Evolutionary conservation across 495 filamentous ascomycete genomes (phyloP).

Genomic region (Lasiosphaeriaceae sp.): DNA sequence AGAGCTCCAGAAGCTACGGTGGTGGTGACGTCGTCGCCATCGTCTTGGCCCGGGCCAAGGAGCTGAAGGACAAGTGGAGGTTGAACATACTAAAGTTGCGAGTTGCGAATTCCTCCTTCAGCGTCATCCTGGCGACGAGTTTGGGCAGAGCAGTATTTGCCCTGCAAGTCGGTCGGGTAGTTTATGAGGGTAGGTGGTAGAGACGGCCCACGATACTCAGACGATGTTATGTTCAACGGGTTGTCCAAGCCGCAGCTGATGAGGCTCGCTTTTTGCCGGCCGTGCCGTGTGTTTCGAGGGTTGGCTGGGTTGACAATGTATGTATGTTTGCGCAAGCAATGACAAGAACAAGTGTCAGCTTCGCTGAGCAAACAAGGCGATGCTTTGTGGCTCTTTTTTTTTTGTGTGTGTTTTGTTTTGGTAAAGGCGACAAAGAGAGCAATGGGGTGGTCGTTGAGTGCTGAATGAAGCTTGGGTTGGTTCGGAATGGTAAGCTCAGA

Average conservation of each 20-base stretch:
- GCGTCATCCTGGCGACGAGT: slow-evolving; percentile 41
- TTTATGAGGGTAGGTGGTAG: neutral
- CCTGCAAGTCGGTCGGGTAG: neutral
- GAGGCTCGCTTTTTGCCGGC: neutral
- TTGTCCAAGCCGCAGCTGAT: neutral
- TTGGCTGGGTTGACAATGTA: neutral
- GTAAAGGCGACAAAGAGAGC: neutral
- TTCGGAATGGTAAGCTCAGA: neutral
- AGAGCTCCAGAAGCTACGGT: too few species aligned
- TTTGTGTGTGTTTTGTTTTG: too few species aligned
- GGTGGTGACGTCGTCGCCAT: neutral
- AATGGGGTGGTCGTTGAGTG: neutral
- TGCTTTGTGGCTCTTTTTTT: too few species aligned
- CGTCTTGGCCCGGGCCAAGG: neutral
- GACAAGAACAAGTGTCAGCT: neutral
- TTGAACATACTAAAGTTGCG: slow-evolving; percentile 91
- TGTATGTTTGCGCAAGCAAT: neutral
- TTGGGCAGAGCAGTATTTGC: neutral
- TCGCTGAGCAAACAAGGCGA: neutral
- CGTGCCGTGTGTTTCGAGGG: neutral
- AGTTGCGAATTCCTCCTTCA: slow-evolving; percentile 77
- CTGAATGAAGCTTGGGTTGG: neutral
- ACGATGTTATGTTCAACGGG: slow-evolving; percentile 1
- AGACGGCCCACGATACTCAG: neutral
- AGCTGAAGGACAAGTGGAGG: neutral